These are phyloP conservation scores for Jaenimonas drosophilae DNA, from an alignment of 208 protist species.

Conservation along the genomic window DNA sequence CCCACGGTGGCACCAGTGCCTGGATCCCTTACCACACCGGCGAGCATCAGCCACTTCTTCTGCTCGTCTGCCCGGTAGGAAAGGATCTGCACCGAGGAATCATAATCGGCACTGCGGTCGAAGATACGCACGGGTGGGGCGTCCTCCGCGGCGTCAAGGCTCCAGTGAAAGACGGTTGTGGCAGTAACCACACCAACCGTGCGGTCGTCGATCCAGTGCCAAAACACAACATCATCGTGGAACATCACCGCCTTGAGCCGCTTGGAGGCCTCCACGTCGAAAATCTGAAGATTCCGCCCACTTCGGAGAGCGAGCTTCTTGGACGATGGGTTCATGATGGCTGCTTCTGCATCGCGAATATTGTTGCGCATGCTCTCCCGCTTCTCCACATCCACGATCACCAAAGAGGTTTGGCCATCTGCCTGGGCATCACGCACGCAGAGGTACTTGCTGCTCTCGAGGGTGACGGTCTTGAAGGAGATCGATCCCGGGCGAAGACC, in stretches of 20 bases:
- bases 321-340: constrained; percentile 97
- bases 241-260: constrained; percentile 94
- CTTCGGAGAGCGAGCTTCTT: constrained; percentile 97
- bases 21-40: constrained; percentile 84
- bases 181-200: constrained; percentile 95
- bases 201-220: constrained; percentile 94
- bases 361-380: constrained; percentile 93
- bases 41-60: constrained; percentile 96
- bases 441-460: constrained; percentile 98
- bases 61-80: constrained; percentile 93
- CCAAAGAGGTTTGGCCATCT: constrained; percentile 62
- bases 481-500: constrained; percentile 92
- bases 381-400: constrained; percentile 95
- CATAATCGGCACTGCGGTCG: constrained; percentile 88
- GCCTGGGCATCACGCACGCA: constrained; percentile 93
- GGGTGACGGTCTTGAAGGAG: constrained; percentile 94
- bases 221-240: constrained; percentile 94
- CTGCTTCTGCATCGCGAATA: constrained; percentile 96
- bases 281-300: constrained; percentile 96
- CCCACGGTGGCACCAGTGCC: constrained; percentile 88
- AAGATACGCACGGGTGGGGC: constrained; percentile 95
- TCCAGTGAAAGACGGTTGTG: constrained; percentile 97
- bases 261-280: constrained; percentile 96
- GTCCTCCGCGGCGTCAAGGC: constrained; percentile 79
- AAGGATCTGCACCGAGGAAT: constrained; percentile 92